These are phyloP conservation scores for Chrysanthemum lavandulifolium DNA, from an alignment of 129 eudicot species.

Conservation along the genomic window DNA sequence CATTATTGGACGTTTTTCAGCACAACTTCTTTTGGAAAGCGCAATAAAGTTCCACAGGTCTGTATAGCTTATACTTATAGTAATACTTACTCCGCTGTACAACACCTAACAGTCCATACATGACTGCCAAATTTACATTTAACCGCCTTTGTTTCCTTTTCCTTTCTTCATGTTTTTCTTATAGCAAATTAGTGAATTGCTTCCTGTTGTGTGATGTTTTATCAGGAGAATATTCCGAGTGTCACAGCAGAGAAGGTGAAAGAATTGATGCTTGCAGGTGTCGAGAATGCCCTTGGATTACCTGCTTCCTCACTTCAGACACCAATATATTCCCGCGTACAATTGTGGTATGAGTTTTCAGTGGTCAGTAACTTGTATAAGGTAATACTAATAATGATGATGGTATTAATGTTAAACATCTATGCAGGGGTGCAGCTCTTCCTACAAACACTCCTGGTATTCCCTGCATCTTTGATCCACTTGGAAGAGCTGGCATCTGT, in stretches of 20 bases:
- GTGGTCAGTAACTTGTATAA: background rate
- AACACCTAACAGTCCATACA: slow-evolving; percentile 1
- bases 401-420: background rate
- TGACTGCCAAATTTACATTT: background rate
- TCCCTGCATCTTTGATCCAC: slow-evolving; percentile 96
- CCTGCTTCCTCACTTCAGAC: slow-evolving; percentile 53
- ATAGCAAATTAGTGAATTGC: background rate
- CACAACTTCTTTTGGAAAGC: slow-evolving; percentile 79
- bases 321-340: slow-evolving; percentile 74
- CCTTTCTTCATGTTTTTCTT: background rate
- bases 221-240: slow-evolving; percentile 85
- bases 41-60: slow-evolving; percentile 96
- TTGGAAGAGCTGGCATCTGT: slow-evolving; percentile 95
- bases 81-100: background rate
- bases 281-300: slow-evolving; percentile 81
- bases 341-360: slow-evolving; percentile 66
- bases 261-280: slow-evolving; percentile 79
- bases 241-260: slow-evolving; percentile 89
- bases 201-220: slow-evolving; percentile 3
- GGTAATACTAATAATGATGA: background rate
- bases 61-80: background rate
- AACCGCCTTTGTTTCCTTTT: too few relatives aligned
- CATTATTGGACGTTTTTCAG: slow-evolving; percentile 94
- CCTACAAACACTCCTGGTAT: slow-evolving; percentile 83
- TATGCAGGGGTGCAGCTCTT: slow-evolving; percentile 98